Evolutionary conservation across 2,329 filamentous ascomycete species (phyloP).

Genomic region (Talaromyces verruculosus): DNA sequence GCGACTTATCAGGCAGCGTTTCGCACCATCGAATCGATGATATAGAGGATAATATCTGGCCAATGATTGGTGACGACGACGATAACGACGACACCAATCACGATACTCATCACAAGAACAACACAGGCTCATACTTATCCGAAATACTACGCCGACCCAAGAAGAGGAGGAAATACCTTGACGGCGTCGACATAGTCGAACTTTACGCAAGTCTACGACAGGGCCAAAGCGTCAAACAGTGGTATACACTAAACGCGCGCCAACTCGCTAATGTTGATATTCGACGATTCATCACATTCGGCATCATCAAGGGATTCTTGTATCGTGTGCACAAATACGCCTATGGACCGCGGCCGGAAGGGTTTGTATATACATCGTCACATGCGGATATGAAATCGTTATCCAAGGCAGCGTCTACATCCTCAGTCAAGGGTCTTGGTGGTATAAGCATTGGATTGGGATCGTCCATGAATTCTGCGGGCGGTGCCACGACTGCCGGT

Average conservation of each 20-base stretch:
- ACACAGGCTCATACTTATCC: not conserved
- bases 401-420: constrained; percentile 21
- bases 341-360: constrained; percentile 47
- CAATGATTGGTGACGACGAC: constrained; percentile 37
- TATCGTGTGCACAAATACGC: constrained; percentile 93
- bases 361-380: constrained; percentile 26
- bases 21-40: not conserved
- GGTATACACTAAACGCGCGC: constrained; percentile 74
- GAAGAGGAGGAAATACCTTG: constrained; percentile 32
- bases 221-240: constrained; percentile 81
- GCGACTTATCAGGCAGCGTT: constrained; percentile 6
- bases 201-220: constrained; percentile 84
- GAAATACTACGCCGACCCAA: not conserved
- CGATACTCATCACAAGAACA: constrained; percentile 10
- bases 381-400: constrained; percentile 26
- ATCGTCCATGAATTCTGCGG: constrained; percentile 7
- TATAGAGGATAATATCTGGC: constrained; percentile 43
- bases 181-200: constrained; percentile 62
- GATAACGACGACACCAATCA: constrained; percentile 22
- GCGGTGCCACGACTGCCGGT: not conserved
- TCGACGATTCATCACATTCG: constrained; percentile 89
- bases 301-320: constrained; percentile 89
- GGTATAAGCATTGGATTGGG: constrained; percentile 8
- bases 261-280: constrained; percentile 78
- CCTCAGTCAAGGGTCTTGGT: constrained; percentile 8